A percentile compares a stretch with the other conserved stretches of the same genome.
Evolutionary conservation across 2,329 filamentous ascomycete genomes (phyloP).

Genomic region (Aspergillus tanneri): DNA sequence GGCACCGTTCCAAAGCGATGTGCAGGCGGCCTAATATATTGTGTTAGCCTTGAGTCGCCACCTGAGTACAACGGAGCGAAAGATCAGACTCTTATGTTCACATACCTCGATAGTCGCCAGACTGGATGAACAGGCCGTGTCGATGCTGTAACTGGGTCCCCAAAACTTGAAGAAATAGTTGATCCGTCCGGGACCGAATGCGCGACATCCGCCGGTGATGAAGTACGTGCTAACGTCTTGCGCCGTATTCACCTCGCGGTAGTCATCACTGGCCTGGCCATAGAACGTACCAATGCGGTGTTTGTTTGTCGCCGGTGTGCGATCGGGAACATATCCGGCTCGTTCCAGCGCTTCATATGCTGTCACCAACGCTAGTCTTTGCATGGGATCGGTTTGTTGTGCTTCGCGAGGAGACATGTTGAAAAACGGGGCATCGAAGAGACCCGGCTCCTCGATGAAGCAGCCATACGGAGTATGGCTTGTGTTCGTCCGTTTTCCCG

Average conservation of each 20-base stretch:
- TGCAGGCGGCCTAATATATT: conserved; percentile 69
- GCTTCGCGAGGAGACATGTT: conserved; percentile 83
- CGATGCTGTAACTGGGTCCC: conserved; percentile 69
- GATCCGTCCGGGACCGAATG: conserved; percentile 29
- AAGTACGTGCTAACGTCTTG: conserved; percentile 71
- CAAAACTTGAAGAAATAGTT: conserved; percentile 72
- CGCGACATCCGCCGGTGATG: conserved; percentile 62
- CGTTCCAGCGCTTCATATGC: conserved; percentile 81
- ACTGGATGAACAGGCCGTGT: conserved; percentile 75
- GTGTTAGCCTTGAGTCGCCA: too few relatives aligned
- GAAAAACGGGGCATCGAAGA: conserved; percentile 82
- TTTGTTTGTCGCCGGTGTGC: conserved; percentile 65
- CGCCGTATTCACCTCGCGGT: conserved; percentile 70
- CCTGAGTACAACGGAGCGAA: too few relatives aligned
- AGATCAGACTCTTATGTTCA: too few relatives aligned
- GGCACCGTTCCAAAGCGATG: conserved; percentile 70
- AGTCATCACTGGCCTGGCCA: conserved; percentile 73
- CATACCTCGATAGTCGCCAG: conserved; percentile 71
- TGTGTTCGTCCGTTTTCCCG: conserved; percentile 72
- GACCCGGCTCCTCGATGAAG: conserved; percentile 71
- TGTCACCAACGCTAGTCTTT: conserved; percentile 71
- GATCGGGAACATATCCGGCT: conserved; percentile 72
- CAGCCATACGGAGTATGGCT: conserved; percentile 74
- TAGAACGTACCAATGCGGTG: conserved; percentile 71
- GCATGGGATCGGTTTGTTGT: conserved; percentile 77